These are phyloP conservation scores for Xylaria sp. DNA, from an alignment of 2,329 filamentous ascomycete species.

Conservation along the genomic window DNA sequence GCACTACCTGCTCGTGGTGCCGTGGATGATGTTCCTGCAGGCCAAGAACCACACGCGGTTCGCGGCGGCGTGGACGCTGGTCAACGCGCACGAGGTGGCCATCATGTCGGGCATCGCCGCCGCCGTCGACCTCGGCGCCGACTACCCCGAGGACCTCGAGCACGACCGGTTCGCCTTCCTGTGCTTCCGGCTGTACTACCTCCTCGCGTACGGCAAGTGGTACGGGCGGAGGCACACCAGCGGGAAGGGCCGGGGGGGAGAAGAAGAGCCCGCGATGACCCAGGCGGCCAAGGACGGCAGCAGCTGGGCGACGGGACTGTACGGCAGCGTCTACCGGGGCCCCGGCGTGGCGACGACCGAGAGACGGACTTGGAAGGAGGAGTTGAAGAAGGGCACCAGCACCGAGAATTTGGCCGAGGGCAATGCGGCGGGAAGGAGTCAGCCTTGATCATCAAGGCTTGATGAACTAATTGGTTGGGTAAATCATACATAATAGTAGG, in stretches of 20 bases:
- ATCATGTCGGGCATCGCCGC: constrained; percentile 69
- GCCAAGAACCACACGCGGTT: constrained; percentile 62
- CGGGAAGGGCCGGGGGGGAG: no score
- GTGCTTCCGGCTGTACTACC: constrained; percentile 63
- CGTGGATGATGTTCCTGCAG: constrained; percentile 68
- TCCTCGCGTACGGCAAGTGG: constrained; percentile 64
- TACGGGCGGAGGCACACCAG: constrained; percentile 47
- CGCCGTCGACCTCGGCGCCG: constrained; percentile 67
- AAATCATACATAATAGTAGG: no score
- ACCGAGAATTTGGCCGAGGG: constrained; percentile 40
- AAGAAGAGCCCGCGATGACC: constrained; percentile 18
- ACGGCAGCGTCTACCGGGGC: constrained; percentile 62
- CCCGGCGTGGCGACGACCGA: constrained; percentile 58
- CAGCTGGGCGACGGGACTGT: constrained; percentile 59
- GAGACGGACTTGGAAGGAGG: constrained; percentile 52
- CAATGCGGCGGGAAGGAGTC: constrained; percentile 38
- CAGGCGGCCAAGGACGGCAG: constrained; percentile 51
- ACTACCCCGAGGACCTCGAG: constrained; percentile 65
- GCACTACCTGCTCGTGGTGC: constrained; percentile 62
- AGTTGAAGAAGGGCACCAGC: constrained; percentile 41
- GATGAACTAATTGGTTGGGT: no score
- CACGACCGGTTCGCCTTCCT: constrained; percentile 63
- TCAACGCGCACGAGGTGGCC: constrained; percentile 69
- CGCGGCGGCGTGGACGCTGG: constrained; percentile 66
- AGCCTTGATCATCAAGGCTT: constrained; percentile 34